These are phyloP conservation scores for Fusarium nematophilum DNA, from an alignment of 2,329 filamentous ascomycete species.

Conservation along the genomic window DNA sequence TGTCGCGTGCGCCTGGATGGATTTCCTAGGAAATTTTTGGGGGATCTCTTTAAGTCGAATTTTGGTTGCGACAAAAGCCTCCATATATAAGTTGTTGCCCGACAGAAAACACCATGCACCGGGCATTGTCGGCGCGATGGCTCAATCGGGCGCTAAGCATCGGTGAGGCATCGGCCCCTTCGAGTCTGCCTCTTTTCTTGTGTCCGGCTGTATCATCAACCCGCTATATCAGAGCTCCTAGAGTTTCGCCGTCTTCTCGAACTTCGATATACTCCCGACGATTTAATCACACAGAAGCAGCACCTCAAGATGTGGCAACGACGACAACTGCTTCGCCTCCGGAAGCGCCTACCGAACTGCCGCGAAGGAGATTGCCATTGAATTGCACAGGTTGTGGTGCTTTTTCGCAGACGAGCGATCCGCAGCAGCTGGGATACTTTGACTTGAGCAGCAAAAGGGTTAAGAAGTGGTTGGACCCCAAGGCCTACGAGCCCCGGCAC, in stretches of 20 bases:
- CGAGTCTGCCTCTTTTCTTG: slow-evolving; percentile 60
- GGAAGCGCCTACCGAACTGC: not conserved
- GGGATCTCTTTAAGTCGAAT: slow-evolving; percentile 26
- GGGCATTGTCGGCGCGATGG: slow-evolving; percentile 56
- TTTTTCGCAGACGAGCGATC: slow-evolving; percentile 66
- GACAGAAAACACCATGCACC: slow-evolving; percentile 54
- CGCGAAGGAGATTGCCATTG: slow-evolving; percentile 57
- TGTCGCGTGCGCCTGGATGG: slow-evolving; percentile 18
- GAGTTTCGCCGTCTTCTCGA: slow-evolving; percentile 17
- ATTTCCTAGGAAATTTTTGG: slow-evolving; percentile 43
- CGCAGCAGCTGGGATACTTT: slow-evolving; percentile 67
- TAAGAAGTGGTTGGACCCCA: slow-evolving; percentile 55
- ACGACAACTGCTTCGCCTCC: not conserved
- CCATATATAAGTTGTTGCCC: not conserved
- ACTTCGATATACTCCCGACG: slow-evolving; percentile 36
- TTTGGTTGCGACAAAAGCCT: slow-evolving; percentile 17
- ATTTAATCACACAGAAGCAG: slow-evolving; percentile 44
- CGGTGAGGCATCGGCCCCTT: slow-evolving; percentile 49
- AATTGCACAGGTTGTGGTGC: slow-evolving; percentile 75
- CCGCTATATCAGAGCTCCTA: slow-evolving; percentile 22
- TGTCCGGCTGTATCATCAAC: slow-evolving; percentile 55
- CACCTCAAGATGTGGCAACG: slow-evolving; percentile 1
- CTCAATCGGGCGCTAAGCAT: slow-evolving; percentile 57
- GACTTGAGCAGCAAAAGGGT: slow-evolving; percentile 63
- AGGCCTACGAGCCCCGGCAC: slow-evolving; percentile 21